Evolutionary conservation across 2,329 filamentous ascomycete species (phyloP), one percentile per base, ranked within the genome.

Genomic region (Purpureocillium takamizusanense): DNA sequence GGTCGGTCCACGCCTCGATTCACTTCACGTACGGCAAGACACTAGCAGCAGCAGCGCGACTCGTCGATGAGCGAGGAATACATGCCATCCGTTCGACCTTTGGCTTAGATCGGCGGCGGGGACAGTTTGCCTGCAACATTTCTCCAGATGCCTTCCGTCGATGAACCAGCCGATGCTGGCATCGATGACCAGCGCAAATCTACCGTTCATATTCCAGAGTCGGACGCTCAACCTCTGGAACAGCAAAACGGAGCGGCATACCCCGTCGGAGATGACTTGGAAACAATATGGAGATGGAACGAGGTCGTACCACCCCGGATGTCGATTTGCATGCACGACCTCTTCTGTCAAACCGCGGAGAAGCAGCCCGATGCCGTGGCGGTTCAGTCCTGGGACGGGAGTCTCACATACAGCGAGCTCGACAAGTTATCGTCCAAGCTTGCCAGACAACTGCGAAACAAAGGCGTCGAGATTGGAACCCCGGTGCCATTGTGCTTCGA

Each of bases 401-500:
- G 51, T 38, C 59, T 70, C 37, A 70, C 66, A 3, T 73, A 72
- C 42, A 38, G 49, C 28, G 60, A 71, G 34, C 53, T 72, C 2
- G 65, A 71, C 28, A 44, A 49, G 2, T 52, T 63, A 11, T 69
- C 70, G 2, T 62, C 60, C 21, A 47, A 49, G 1, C 55, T 72
- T 7, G 69, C 68, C 3, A 48, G 49, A 5, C 54, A 65, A 39
- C 56, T 73, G 2, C 43, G 53, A 12, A 48, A 49, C 10, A 45
- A 50, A n/a, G 66, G 66, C 13, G 54, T 65, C 29, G 46, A 41
- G 2, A 39, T 56, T 10, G 67, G 66, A n/a, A 57, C 54, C 30
- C 60, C 59, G 9, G 62, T 73, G n/a, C 67, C 68, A 3, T 54
- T 72, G n/a, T 69, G 66, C 45, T 70, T 72, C 41, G 65, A 70